Percentiles rank a stretch among this genome's conserved stretches.
These are phyloP conservation scores for Myriosclerotinia curreyana DNA, from an alignment of 2,329 filamentous ascomycete species.

Conservation along the genomic window DNA sequence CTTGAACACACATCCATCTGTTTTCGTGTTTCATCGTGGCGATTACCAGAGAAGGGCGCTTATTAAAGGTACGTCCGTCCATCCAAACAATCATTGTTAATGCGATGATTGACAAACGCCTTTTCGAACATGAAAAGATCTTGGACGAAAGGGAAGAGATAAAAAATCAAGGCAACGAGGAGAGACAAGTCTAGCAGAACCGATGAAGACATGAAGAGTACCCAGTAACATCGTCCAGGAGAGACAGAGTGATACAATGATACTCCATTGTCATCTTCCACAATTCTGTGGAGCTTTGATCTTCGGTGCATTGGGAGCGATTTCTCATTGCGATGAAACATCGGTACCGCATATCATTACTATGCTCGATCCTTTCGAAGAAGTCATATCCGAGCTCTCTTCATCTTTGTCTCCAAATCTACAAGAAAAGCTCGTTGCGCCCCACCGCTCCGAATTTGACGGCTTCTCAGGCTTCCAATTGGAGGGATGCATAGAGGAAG, in stretches of 20 bases:
- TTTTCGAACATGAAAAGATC: neutral
- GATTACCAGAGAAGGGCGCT: too few relatives aligned
- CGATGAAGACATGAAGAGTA: neutral
- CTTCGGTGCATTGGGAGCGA: neutral
- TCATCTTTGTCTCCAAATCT: neutral
- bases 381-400: neutral
- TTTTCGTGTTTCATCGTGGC: too few relatives aligned
- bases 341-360: neutral
- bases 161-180: neutral
- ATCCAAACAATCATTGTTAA: constrained; percentile 8
- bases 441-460: neutral
- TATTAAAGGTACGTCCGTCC: too few relatives aligned
- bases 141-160: neutral
- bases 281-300: neutral
- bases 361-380: neutral
- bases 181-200: neutral
- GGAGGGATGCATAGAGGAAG: too few relatives aligned
- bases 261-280: neutral
- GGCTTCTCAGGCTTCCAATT: neutral
- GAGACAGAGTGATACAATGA: neutral
- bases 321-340: neutral
- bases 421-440: neutral
- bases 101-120: neutral
- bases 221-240: neutral
- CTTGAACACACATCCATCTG: too few relatives aligned